These are phyloP conservation scores for Melastoma candidum DNA, from an alignment of 441 rosid species.

Conservation along the genomic window DNA sequence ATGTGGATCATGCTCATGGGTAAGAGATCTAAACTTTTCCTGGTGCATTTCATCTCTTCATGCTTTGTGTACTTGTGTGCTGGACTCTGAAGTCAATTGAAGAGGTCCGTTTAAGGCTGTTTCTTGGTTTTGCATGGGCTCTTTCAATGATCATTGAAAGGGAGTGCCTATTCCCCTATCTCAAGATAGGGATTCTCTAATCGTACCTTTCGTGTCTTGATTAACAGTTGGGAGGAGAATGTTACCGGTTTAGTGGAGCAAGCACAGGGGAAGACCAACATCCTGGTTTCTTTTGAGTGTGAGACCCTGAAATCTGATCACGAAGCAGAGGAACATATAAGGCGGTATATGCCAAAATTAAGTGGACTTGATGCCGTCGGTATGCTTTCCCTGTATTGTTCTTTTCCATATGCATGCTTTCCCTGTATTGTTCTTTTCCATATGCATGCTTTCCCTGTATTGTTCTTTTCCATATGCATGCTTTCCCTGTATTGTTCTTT, in stretches of 20 bases:
- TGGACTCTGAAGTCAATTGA: too few relatives aligned
- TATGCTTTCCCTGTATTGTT: constrained; percentile 18
- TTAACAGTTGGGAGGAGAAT: constrained; percentile 73
- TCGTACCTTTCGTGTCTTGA: background rate
- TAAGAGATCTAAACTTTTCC: constrained; percentile 14
- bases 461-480: too few relatives aligned
- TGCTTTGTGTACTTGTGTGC: too few relatives aligned
- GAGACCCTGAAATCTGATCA: constrained; percentile 85
- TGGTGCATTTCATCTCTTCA: too few relatives aligned
- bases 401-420: background rate
- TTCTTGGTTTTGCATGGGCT: too few relatives aligned
- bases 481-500: background rate
- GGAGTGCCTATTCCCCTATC: too few relatives aligned
- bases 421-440: too few relatives aligned
- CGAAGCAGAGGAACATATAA: constrained; percentile 86
- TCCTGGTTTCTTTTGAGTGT: constrained; percentile 62
- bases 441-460: too few relatives aligned
- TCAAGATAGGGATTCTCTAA: too few relatives aligned
- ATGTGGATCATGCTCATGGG: constrained; percentile 85
- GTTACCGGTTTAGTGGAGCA: constrained; percentile 64
- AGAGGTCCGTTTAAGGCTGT: too few relatives aligned
- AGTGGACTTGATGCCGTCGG: constrained; percentile 81
- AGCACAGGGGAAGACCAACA: constrained; percentile 53
- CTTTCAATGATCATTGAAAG: too few relatives aligned
- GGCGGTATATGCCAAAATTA: constrained; percentile 79